These are phyloP conservation scores for Populus pruinosa DNA, from an alignment of 345 rosid species.

Conservation along the genomic window DNA sequence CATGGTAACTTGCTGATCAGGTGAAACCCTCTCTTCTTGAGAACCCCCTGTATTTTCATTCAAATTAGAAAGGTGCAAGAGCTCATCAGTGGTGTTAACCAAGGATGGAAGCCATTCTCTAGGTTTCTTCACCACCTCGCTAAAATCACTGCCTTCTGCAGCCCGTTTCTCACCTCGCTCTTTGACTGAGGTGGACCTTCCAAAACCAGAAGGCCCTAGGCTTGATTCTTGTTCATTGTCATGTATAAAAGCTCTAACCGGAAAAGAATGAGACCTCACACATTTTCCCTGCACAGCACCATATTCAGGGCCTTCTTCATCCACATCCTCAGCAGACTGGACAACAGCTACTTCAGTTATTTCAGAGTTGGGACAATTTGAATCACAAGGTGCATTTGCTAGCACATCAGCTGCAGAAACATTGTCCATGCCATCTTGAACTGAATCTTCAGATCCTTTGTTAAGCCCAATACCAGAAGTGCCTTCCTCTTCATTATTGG, in stretches of 20 bases:
- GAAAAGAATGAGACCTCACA: conserved; percentile 61
- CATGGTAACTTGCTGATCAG: conserved; percentile 25
- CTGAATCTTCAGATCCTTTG: conserved; percentile 28
- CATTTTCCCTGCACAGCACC: conserved; percentile 43
- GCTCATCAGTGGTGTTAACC: conserved; percentile 31
- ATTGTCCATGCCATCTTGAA: conserved; percentile 34
- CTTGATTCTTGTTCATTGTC: conserved; percentile 40
- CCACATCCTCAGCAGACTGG: conserved; percentile 32
- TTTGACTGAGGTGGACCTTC: conserved; percentile 49
- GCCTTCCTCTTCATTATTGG: conserved; percentile 38
- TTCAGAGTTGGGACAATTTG: conserved; percentile 32
- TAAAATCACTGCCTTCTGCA: conserved; percentile 44
- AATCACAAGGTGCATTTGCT: conserved; percentile 27
- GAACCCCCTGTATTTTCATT: conserved; percentile 25
- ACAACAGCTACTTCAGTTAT: conserved; percentile 25
- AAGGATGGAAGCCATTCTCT: conserved; percentile 64
- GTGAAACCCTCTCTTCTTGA: conserved; percentile 30
- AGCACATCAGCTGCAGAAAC: conserved; percentile 29
- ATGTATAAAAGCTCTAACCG: conserved; percentile 39
- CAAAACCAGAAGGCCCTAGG: conserved; percentile 37
- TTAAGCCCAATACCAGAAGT: conserved; percentile 35
- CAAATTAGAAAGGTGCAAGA: conserved; percentile 28
- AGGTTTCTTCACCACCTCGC: conserved; percentile 53
- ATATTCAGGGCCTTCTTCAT: conserved; percentile 32
- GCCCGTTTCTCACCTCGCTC: conserved; percentile 70